Evolutionary conservation across 2,329 filamentous ascomycete species (phyloP).

Genomic region (Biscogniauxia marginata): DNA sequence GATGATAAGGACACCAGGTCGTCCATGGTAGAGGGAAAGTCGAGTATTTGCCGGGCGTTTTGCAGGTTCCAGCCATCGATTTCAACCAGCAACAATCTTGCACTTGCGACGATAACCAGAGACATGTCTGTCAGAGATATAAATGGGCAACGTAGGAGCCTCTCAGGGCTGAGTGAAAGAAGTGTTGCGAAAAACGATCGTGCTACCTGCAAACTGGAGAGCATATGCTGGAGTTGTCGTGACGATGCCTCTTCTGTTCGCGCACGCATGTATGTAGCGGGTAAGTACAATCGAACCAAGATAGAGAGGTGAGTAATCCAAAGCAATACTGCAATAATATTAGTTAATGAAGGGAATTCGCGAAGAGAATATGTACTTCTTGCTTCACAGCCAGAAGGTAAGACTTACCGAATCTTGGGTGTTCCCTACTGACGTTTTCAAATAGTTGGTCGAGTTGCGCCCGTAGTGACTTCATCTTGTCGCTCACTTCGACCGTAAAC

Average conservation of each 20-base stretch:
- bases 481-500: constrained; percentile 35
- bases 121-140: constrained; percentile 25
- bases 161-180: constrained; percentile 29
- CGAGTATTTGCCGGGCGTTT: constrained; percentile 21
- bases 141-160: constrained; percentile 25
- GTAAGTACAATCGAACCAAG: constrained; percentile 32
- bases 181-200: constrained; percentile 34
- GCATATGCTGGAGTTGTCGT: constrained; percentile 31
- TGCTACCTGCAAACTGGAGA: constrained; percentile 36
- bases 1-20: constrained; percentile 12
- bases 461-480: constrained; percentile 33
- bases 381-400: background rate
- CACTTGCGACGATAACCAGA: constrained; percentile 28
- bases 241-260: constrained; percentile 17
- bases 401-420: constrained; percentile 26
- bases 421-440: constrained; percentile 28
- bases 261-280: constrained; percentile 34
- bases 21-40: constrained; percentile 22
- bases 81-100: constrained; percentile 29
- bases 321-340: constrained; percentile 10
- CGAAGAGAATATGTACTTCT: background rate
- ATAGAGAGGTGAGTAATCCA: constrained; percentile 12
- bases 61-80: constrained; percentile 28
- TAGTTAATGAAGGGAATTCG: background rate
- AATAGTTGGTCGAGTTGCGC: constrained; percentile 34